A percentile compares a stretch with the other conserved stretches of the same genome.
These are phyloP conservation scores for Carex kokanica DNA, from an alignment of 176 grass and related monocot species.

Conservation along the genomic window DNA sequence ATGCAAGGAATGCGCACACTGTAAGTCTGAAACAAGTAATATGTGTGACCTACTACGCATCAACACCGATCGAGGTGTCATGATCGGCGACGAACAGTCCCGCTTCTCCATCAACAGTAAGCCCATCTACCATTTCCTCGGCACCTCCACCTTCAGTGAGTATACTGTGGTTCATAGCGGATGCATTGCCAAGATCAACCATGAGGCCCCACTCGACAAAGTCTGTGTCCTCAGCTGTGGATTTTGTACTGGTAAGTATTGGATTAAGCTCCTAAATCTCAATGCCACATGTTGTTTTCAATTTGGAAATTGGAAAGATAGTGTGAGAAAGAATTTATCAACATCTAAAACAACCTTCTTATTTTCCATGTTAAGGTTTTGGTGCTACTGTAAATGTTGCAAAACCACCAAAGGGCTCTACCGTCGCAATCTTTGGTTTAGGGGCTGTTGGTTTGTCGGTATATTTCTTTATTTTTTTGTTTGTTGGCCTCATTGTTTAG, in stretches of 20 bases:
- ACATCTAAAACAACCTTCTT: neutral
- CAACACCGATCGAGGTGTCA: slow-evolving; percentile 72
- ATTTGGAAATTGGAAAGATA: neutral
- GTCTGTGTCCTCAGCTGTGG: slow-evolving; percentile 79
- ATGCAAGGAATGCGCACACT: slow-evolving; percentile 87
- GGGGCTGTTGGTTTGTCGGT: slow-evolving; percentile 85
- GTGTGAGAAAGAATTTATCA: neutral
- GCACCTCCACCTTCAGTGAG: slow-evolving; percentile 83
- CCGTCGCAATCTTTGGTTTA: slow-evolving; percentile 66
- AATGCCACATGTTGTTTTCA: neutral
- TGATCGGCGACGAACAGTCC: slow-evolving; percentile 52
- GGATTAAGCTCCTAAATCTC: neutral
- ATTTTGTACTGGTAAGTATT: slow-evolving; percentile 64
- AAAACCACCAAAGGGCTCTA: slow-evolving; percentile 65
- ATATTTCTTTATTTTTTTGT: neutral
- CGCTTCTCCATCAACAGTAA: slow-evolving; percentile 58
- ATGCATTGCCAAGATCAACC: slow-evolving; percentile 81
- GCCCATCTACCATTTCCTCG: slow-evolving; percentile 71
- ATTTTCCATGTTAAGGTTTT: slow-evolving; percentile 35
- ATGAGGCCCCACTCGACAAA: slow-evolving; percentile 60
- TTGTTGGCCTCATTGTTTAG: neutral
- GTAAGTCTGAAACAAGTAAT: slow-evolving; percentile 79
- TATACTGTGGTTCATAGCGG: slow-evolving; percentile 82
- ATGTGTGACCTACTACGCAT: slow-evolving; percentile 84
- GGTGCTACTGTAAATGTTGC: slow-evolving; percentile 79